phyloP scores from a whole-genome alignment of 2,329 filamentous ascomycete genomes.

The Neonectria magnoliae region DNA sequence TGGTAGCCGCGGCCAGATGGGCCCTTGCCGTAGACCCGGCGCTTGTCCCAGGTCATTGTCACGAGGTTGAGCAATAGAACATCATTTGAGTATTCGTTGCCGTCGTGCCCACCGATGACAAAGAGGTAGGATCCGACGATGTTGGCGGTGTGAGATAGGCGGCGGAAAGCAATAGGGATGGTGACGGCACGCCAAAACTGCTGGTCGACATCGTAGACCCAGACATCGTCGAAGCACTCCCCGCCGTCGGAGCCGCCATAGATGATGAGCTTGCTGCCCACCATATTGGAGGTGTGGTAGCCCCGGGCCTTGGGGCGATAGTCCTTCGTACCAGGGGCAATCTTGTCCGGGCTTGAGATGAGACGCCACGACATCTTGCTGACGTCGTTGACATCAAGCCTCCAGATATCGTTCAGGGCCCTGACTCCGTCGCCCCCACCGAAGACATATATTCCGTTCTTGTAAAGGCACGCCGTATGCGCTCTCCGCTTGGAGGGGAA shows the following conservation, averaged over 20 bases:
- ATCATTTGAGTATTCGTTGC: slow-evolving; percentile 75
- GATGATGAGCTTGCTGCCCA: slow-evolving; percentile 76
- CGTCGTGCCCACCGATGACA: slow-evolving; percentile 76
- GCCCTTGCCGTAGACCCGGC: slow-evolving; percentile 70
- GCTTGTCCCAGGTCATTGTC: slow-evolving; percentile 78
- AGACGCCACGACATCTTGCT: slow-evolving; percentile 76
- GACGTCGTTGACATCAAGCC: slow-evolving; percentile 74
- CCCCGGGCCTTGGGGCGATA: slow-evolving; percentile 70
- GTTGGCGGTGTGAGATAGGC: slow-evolving; percentile 74
- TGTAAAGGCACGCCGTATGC: slow-evolving; percentile 77
- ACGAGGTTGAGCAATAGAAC: slow-evolving; percentile 75
- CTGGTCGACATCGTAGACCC: slow-evolving; percentile 76
- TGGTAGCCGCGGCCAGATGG: slow-evolving; percentile 74
- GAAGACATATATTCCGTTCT: slow-evolving; percentile 77
- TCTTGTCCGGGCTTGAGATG: slow-evolving; percentile 61
- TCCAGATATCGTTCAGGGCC: slow-evolving; percentile 77
- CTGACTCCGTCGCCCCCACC: slow-evolving; percentile 76
- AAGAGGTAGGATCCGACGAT: slow-evolving; percentile 77
- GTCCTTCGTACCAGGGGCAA: slow-evolving; percentile 47
- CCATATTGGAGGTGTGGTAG: slow-evolving; percentile 79
- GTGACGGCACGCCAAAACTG: slow-evolving; percentile 67
- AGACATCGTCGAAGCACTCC: slow-evolving; percentile 78
- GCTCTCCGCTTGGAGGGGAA: slow-evolving; percentile 70
- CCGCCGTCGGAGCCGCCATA: slow-evolving; percentile 76
- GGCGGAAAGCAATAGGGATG: slow-evolving; percentile 69